Conservation (phyloP, 2,329 filamentous ascomycete species). For the Teratosphaeria nubilosa region DNA sequence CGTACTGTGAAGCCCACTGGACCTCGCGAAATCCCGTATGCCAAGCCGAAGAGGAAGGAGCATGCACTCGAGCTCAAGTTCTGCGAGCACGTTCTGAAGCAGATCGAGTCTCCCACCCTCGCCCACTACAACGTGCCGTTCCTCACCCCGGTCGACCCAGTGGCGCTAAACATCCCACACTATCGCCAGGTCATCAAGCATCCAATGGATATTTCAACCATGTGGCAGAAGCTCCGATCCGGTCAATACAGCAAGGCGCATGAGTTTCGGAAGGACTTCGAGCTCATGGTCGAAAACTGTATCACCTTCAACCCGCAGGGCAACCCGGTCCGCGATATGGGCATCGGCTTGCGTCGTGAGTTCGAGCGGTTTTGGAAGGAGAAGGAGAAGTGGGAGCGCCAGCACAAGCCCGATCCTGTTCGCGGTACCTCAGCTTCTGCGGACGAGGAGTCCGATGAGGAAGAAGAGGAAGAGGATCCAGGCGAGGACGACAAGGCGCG, state of each 20-base stretch:
- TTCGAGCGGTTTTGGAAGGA: constrained; percentile 68
- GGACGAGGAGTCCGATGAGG: constrained; percentile 59
- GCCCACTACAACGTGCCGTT: constrained; percentile 61
- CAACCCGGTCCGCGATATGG: constrained; percentile 63
- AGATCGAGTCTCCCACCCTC: constrained; percentile 68
- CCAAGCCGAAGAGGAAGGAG: constrained; percentile 84
- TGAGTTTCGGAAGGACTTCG: constrained; percentile 76
- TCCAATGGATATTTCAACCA: constrained; percentile 89
- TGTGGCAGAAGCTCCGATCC: constrained; percentile 62
- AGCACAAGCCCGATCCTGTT: constrained; percentile 58
- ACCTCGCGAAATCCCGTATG: constrained; percentile 82
- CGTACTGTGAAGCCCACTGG: constrained; percentile 88
- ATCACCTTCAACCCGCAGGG: constrained; percentile 80
- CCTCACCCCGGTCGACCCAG: constrained; percentile 76
- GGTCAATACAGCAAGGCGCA: constrained; percentile 73
- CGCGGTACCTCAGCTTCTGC: constrained; percentile 55
- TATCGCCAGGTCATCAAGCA: constrained; percentile 94
- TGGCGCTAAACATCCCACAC: constrained; percentile 83
- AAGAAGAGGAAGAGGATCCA: constrained; percentile 46
- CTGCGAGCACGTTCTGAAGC: constrained; percentile 69
- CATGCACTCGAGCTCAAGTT: constrained; percentile 82
- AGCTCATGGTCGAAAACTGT: constrained; percentile 80
- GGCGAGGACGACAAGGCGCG: constrained; percentile 29
- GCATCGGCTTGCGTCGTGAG: constrained; percentile 60
- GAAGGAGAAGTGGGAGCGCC: constrained; percentile 72